Conservation (phyloP, 164 flowering plant genomes). For the Chloranthus sessilifolius region DNA sequence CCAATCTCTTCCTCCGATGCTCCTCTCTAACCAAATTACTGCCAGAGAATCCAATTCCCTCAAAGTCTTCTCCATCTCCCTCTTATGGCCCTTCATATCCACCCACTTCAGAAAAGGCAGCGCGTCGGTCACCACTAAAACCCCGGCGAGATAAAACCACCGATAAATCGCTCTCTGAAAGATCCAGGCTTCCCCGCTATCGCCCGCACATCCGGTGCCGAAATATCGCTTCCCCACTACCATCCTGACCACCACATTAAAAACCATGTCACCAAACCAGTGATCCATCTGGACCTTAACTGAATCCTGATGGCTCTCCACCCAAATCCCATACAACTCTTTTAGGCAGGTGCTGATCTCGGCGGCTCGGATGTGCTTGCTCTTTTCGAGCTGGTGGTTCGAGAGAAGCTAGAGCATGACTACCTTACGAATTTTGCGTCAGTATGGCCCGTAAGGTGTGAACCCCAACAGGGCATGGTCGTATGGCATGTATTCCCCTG, state of each 20-base stretch:
- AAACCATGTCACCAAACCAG: conserved; percentile 12
- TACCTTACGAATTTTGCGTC: conserved; percentile 16
- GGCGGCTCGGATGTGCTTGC: conserved; percentile 3
- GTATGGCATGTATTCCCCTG: conserved; percentile 12
- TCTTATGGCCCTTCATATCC: neutral
- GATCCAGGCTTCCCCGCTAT: neutral
- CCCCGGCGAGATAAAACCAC: neutral
- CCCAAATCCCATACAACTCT: conserved; percentile 9
- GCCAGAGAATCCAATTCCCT: neutral
- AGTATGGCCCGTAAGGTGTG: conserved; percentile 13
- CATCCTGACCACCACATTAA: conserved; percentile 17
- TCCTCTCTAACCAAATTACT: neutral
- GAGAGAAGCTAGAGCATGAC: conserved; percentile 12
- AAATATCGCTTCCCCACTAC: conserved; percentile 8
- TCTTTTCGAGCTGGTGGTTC: conserved; percentile 10
- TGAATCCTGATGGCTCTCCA: neutral
- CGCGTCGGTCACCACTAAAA: too few relatives aligned
- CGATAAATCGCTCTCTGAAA: neutral
- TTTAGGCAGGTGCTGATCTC: conserved; percentile 5
- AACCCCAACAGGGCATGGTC: conserved; percentile 14
- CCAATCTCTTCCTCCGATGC: too few relatives aligned
- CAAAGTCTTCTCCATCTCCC: neutral
- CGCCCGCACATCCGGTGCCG: neutral
- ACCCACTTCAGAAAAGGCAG: too few relatives aligned
- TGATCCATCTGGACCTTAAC: conserved; percentile 8